These are phyloP conservation scores for Phytophthora vignae DNA, from an alignment of 352 stramenopile genomes.

Conservation along the genomic window DNA sequence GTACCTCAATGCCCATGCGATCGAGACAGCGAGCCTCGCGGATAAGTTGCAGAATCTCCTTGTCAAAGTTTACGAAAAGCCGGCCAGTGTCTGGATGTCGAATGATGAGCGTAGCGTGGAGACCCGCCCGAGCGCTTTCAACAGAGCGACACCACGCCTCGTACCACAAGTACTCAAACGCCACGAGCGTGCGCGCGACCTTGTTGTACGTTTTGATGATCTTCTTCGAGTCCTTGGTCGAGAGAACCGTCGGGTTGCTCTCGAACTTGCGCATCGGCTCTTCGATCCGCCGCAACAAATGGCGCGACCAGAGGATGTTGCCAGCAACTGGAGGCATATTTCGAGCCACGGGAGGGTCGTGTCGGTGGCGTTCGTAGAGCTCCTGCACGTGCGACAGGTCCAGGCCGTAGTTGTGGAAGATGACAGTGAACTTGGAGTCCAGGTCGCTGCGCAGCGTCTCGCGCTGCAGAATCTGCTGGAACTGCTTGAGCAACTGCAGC, in stretches of 20 bases:
- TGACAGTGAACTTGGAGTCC: conserved; percentile 91
- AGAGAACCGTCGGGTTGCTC: conserved; percentile 83
- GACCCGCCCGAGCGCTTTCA: conserved; percentile 73
- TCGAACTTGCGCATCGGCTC: conserved; percentile 91
- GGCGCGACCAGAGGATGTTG: conserved; percentile 89
- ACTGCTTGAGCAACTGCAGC: conserved; percentile 85
- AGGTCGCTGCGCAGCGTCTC: conserved; percentile 84
- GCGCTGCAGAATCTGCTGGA: conserved; percentile 89
- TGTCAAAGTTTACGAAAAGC: conserved; percentile 92
- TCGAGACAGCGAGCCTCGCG: conserved; percentile 86
- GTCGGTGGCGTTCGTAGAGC: conserved; percentile 88
- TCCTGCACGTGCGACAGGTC: conserved; percentile 88
- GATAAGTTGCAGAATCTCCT: conserved; percentile 89
- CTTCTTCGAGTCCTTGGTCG: conserved; percentile 90
- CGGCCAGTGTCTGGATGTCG: conserved; percentile 74
- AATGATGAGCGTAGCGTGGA: conserved; percentile 89
- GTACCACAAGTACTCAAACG: conserved; percentile 92
- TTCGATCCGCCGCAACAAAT: conserved; percentile 88
- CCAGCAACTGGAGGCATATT: conserved; percentile 87
- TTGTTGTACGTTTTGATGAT: conserved; percentile 94
- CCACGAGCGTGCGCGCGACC: conserved; percentile 87
- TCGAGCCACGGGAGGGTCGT: conserved; percentile 80
- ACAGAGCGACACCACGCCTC: conserved; percentile 88
- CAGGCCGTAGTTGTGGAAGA: conserved; percentile 93
- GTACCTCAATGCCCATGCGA: conserved; percentile 86